These are phyloP conservation scores for Leptomonas seymouri DNA, from an alignment of 208 protist species.

Conservation along the genomic window DNA sequence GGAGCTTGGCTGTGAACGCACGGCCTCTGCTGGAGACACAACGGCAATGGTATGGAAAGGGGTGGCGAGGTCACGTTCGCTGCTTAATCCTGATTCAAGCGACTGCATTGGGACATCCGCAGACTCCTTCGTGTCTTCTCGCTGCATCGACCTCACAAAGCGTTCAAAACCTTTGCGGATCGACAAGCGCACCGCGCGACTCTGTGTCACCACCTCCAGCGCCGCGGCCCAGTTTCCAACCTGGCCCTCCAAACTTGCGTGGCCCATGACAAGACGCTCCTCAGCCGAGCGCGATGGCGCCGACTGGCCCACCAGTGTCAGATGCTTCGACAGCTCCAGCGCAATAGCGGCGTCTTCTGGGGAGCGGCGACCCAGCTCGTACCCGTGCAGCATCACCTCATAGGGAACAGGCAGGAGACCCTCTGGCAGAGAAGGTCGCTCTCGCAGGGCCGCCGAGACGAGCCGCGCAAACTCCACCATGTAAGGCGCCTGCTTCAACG, in stretches of 20 bases:
- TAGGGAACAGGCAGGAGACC: constrained; percentile 65
- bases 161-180: constrained; percentile 33
- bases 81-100: neutral
- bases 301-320: constrained; percentile 40
- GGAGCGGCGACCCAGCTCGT: constrained; percentile 34
- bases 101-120: neutral
- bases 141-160: constrained; percentile 14
- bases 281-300: constrained; percentile 27
- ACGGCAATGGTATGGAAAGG: neutral
- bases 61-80: neutral
- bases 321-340: constrained; percentile 42
- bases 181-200: constrained; percentile 57
- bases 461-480: constrained; percentile 56
- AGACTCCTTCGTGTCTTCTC: neutral
- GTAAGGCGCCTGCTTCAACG: constrained; percentile 31
- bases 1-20: neutral
- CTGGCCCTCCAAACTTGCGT: constrained; percentile 43
- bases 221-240: constrained; percentile 50
- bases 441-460: constrained; percentile 51
- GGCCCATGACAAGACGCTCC: constrained; percentile 55
- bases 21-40: too few relatives aligned
- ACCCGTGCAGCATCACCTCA: constrained; percentile 50
- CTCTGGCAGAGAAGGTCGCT: constrained; percentile 45
- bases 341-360: constrained; percentile 42
- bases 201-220: constrained; percentile 40